phyloP scores from a whole-genome alignment of 345 rosid species.

The Fremontodendron californicum region DNA sequence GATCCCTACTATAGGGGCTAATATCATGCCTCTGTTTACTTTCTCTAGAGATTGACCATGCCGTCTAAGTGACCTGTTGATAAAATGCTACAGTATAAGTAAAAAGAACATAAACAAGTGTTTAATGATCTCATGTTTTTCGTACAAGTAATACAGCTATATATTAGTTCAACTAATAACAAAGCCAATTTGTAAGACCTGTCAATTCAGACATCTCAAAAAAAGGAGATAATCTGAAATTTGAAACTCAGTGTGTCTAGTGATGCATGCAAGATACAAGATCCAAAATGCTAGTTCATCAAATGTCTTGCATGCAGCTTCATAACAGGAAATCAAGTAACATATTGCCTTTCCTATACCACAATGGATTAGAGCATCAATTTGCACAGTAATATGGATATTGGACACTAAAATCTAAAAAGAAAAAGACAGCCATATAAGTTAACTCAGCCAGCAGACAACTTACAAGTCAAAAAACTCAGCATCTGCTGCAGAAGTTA shows the following conservation, averaged over 20 bases:
- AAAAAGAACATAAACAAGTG: not conserved
- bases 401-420: not conserved
- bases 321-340: conserved; percentile 2
- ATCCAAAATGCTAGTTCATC: not conserved
- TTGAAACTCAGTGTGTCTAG: not conserved
- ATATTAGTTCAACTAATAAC: not conserved
- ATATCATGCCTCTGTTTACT: conserved; percentile 64
- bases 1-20: conserved; percentile 84
- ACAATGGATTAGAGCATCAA: not conserved
- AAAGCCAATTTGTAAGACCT: not conserved
- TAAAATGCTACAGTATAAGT: not conserved
- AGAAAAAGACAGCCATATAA: not conserved
- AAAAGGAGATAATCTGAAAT: not conserved
- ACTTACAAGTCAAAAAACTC: conserved; percentile 91
- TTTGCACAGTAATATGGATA: not conserved
- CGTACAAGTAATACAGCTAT: not conserved
- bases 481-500: conserved; percentile 75
- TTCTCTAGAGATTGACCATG: conserved; percentile 70
- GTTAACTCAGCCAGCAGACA: not conserved
- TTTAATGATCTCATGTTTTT: not conserved
- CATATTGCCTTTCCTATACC: not conserved
- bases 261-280: not conserved
- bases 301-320: not conserved
- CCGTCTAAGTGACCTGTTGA: conserved; percentile 63
- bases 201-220: not conserved